Conservation (phyloP, 805 yeast species). For the Wickerhamiella nectarea region DNA sequence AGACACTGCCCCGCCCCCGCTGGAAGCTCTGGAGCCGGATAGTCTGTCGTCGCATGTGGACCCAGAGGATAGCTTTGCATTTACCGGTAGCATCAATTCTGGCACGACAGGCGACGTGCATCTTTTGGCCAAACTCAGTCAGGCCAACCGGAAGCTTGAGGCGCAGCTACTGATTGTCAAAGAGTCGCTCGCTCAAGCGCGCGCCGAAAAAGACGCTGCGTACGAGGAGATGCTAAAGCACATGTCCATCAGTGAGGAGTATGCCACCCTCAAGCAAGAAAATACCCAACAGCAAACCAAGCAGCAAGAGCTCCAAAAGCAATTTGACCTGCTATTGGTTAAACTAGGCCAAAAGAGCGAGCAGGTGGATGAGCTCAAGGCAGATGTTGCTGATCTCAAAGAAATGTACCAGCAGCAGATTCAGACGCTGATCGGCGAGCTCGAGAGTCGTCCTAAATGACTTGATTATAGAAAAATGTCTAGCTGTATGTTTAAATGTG, state of each 20-base stretch:
- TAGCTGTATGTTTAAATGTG: conserved; percentile 29
- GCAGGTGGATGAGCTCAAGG: conserved; percentile 65
- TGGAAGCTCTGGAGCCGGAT: too few species aligned
- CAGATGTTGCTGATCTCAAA: conserved; percentile 81
- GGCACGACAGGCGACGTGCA: conserved; percentile 32
- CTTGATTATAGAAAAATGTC: neutral
- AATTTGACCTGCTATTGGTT: conserved; percentile 37
- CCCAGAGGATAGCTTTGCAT: neutral
- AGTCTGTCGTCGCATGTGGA: too few species aligned
- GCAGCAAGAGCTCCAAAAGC: conserved; percentile 33
- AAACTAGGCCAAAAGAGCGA: conserved; percentile 81
- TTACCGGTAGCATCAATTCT: neutral
- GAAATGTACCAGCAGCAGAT: conserved; percentile 73
- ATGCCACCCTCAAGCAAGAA: too few species aligned
- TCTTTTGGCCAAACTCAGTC: conserved; percentile 57
- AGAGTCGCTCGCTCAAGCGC: conserved; percentile 45
- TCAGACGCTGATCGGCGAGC: conserved; percentile 59
- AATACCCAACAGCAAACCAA: conserved; percentile 26
- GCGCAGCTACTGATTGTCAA: conserved; percentile 49
- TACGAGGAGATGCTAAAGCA: conserved; percentile 53
- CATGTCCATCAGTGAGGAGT: conserved; percentile 41
- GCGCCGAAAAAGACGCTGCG: conserved; percentile 47
- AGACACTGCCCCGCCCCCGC: neutral
- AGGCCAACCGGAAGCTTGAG: conserved; percentile 67
- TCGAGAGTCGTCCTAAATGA: too few species aligned